These are phyloP conservation scores for Verticillium isaacii DNA, from an alignment of 2,329 filamentous ascomycete genomes.

Conservation along the genomic window DNA sequence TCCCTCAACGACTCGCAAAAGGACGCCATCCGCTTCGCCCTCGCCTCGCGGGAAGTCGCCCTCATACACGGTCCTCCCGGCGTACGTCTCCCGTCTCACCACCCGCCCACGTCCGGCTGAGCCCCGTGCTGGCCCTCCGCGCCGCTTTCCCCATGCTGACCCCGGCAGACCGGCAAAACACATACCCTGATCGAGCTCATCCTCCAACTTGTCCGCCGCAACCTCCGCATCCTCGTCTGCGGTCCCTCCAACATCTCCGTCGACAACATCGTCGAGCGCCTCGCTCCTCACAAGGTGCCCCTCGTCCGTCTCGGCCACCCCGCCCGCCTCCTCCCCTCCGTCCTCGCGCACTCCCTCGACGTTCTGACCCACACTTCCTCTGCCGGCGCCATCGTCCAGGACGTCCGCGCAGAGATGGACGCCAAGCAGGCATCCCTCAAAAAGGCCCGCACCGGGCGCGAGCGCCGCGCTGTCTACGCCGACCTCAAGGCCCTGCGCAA, in stretches of 20 bases:
- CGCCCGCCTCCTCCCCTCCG: conserved; percentile 80
- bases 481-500: conserved; percentile 82
- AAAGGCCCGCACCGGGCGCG: conserved; percentile 77
- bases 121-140: too few relatives aligned
- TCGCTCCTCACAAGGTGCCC: conserved; percentile 77
- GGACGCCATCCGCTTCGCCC: conserved; percentile 71
- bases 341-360: conserved; percentile 85
- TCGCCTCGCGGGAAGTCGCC: conserved; percentile 76
- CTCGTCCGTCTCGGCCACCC: conserved; percentile 91
- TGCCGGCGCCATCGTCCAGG: conserved; percentile 81
- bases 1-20: conserved; percentile 63
- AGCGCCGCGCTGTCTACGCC: conserved; percentile 75
- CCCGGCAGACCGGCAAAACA: conserved; percentile 79
- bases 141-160: neutral
- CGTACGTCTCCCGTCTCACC: conserved; percentile 31
- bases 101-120: too few relatives aligned
- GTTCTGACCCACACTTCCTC: conserved; percentile 87
- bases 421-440: conserved; percentile 82
- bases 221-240: conserved; percentile 73
- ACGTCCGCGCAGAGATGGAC: conserved; percentile 91
- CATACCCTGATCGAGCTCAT: conserved; percentile 95
- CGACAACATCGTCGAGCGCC: conserved; percentile 93
- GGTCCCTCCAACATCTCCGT: conserved; percentile 96
- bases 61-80: conserved; percentile 94
- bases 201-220: conserved; percentile 74